These are phyloP conservation scores for Lodderomyces margitis DNA, from an alignment of 1,139 yeast genomes.

Conservation along the genomic window DNA sequence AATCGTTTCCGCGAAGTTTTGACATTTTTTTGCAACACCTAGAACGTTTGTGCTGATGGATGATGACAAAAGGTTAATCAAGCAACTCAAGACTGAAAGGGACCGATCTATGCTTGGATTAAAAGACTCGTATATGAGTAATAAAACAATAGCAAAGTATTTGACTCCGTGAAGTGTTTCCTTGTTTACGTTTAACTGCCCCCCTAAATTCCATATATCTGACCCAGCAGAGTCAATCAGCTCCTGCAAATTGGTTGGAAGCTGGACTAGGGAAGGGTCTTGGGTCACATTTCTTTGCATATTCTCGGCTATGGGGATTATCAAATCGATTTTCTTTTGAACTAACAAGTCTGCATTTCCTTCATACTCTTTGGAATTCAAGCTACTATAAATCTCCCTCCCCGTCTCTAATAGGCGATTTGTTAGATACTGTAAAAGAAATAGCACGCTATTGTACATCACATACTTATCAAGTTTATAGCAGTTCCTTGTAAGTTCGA, in stretches of 20 bases:
- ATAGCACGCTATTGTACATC: too few species aligned
- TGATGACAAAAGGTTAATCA: slow-evolving; percentile 16
- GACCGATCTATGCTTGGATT: slow-evolving; percentile 15
- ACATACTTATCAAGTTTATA: slow-evolving; percentile 13
- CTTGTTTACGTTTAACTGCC: slow-evolving; percentile 11
- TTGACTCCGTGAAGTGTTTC: slow-evolving; percentile 13
- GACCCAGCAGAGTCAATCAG: slow-evolving; percentile 19
- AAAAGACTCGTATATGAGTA: slow-evolving; percentile 21
- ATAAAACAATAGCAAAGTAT: slow-evolving; percentile 21
- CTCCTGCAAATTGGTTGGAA: slow-evolving; percentile 9
- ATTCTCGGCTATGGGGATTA: slow-evolving; percentile 12
- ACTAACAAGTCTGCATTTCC: slow-evolving; percentile 7
- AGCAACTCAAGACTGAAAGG: slow-evolving; percentile 20
- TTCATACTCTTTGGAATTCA: slow-evolving; percentile 4
- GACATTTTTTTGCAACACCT: slow-evolving; percentile 14
- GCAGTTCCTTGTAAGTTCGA: slow-evolving; percentile 11
- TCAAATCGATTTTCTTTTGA: slow-evolving; percentile 11
- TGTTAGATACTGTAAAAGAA: too few species aligned
- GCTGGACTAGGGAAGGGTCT: slow-evolving; percentile 5
- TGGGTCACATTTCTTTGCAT: slow-evolving; percentile 9
- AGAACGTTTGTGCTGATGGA: slow-evolving; percentile 8
- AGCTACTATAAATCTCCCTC: slow-evolving; percentile 10
- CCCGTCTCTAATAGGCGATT: slow-evolving; percentile 10
- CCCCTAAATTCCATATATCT: slow-evolving; percentile 24
- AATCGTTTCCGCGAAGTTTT: slow-evolving; percentile 9